A percentile compares a stretch with the other conserved stretches of the same genome.
phyloP scores from a whole-genome alignment of 768 basidiomycete species.

The Glaciozyma martinii region DNA sequence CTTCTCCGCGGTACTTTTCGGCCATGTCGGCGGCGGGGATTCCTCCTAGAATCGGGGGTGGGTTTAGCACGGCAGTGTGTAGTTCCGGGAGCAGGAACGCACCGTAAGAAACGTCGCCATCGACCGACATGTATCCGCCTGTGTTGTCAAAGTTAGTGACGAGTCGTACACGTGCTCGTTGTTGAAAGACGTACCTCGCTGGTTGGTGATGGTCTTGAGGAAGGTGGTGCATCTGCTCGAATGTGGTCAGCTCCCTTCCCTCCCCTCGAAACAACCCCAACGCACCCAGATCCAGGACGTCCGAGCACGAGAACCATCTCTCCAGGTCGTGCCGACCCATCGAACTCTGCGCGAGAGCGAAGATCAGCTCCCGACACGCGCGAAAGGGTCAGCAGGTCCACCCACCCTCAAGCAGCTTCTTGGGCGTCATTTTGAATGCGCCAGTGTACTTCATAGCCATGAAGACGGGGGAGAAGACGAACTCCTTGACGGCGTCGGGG shows the following conservation, averaged over 20 bases:
- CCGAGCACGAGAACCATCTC: constrained; percentile 41
- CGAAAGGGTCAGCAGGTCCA: constrained; percentile 9
- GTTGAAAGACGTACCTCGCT: too few species aligned
- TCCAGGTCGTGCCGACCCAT: constrained; percentile 53
- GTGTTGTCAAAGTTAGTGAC: too few species aligned
- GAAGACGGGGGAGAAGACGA: background rate
- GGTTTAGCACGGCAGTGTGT: too few species aligned
- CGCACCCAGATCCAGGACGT: constrained; percentile 47
- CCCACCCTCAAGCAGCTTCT: constrained; percentile 40
- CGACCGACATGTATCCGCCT: constrained; percentile 39
- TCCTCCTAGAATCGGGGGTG: too few species aligned
- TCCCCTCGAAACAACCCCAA: too few species aligned
- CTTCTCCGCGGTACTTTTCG: constrained; percentile 38
- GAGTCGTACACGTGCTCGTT: too few species aligned
- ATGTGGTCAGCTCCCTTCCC: too few species aligned
- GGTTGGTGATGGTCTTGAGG: constrained; percentile 39
- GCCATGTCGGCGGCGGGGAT: constrained; percentile 38
- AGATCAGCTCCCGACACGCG: too few species aligned
- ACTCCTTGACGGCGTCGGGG: constrained; percentile 1
- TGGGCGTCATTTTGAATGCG: background rate
- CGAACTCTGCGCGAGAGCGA: constrained; percentile 47
- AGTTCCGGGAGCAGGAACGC: too few species aligned
- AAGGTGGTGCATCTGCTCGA: constrained; percentile 34
- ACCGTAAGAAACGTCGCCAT: constrained; percentile 37
- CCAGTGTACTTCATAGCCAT: background rate